Evolutionary conservation across 495 filamentous ascomycete genomes (phyloP).

Genomic region (Glarea lozoyensis): DNA sequence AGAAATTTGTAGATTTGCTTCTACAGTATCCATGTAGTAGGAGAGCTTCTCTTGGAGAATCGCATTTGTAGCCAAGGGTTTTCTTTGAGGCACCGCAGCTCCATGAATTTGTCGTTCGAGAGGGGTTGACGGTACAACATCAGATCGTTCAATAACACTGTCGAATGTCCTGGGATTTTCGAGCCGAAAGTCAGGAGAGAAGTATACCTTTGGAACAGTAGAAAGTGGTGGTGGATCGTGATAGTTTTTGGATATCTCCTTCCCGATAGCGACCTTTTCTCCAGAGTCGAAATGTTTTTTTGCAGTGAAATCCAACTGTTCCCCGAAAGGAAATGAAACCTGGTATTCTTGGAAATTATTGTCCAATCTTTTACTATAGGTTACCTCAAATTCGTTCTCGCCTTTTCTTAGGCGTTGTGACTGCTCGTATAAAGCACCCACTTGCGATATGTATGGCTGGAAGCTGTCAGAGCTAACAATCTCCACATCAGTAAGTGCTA

Average conservation of each 20-base stretch:
- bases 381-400: slow-evolving; percentile 35
- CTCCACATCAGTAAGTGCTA: slow-evolving; percentile 78
- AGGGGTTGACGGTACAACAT: slow-evolving; percentile 62
- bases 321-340: too few relatives aligned
- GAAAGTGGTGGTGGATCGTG: slow-evolving; percentile 72
- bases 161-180: slow-evolving; percentile 95
- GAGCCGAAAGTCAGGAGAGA: slow-evolving; percentile 84
- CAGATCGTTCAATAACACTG: slow-evolving; percentile 86
- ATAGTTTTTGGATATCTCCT: slow-evolving; percentile 37
- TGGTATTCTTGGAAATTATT: slow-evolving; percentile 40
- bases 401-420: slow-evolving; percentile 62
- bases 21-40: slow-evolving; percentile 99
- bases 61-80: slow-evolving; percentile 85
- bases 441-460: slow-evolving; percentile 67
- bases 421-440: slow-evolving; percentile 69
- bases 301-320: too few relatives aligned
- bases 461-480: slow-evolving; percentile 75
- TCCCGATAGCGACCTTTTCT: slow-evolving; percentile 36
- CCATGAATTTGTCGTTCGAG: slow-evolving; percentile 52
- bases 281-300: too few relatives aligned
- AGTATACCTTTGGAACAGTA: slow-evolving; percentile 87
- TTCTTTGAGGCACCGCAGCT: slow-evolving; percentile 53
- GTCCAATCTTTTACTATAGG: slow-evolving; percentile 25
- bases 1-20: slow-evolving; percentile 88
- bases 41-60: slow-evolving; percentile 95